Conservation (phyloP, 305 asterid genomes). For the Plantago lanceolata region DNA sequence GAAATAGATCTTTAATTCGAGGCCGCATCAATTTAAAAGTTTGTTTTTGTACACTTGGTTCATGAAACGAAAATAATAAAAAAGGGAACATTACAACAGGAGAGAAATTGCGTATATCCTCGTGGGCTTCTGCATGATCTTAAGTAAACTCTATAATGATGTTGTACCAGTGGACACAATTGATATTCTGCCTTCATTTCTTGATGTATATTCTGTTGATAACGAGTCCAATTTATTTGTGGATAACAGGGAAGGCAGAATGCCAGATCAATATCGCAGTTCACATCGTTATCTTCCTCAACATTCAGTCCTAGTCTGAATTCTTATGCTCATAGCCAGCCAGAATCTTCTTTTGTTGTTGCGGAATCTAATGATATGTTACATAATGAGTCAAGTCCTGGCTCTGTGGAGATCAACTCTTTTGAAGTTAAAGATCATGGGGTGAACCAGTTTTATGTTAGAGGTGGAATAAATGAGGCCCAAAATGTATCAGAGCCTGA, state of each 20-base stretch:
- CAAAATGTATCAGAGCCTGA: slow-evolving; percentile 44
- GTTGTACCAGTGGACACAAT: not conserved
- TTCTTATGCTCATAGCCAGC: slow-evolving; percentile 49
- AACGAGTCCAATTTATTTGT: slow-evolving; percentile 20
- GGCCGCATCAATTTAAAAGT: slow-evolving; percentile 13
- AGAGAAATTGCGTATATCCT: not conserved
- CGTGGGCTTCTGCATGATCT: not conserved
- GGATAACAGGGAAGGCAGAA: slow-evolving; percentile 55
- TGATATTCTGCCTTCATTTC: not conserved
- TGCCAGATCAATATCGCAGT: slow-evolving; percentile 41
- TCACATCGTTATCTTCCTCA: slow-evolving; percentile 45
- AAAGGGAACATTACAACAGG: not conserved
- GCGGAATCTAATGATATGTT: slow-evolving; percentile 52
- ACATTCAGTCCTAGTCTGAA: slow-evolving; percentile 47
- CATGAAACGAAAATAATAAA: not conserved
- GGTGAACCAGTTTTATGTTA: slow-evolving; percentile 25
- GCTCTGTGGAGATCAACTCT: slow-evolving; percentile 66
- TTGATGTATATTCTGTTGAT: not conserved
- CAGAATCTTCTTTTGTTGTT: slow-evolving; percentile 43
- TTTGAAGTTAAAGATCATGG: slow-evolving; percentile 32
- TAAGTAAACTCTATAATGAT: not conserved
- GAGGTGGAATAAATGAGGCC: slow-evolving; percentile 40
- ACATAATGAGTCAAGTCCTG: slow-evolving; percentile 54
- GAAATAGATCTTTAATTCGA: slow-evolving; percentile 10
- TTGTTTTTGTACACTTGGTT: slow-evolving; percentile 10